phyloP scores from a whole-genome alignment of 106 monocot species.

The Apostasia ramifera region DNA sequence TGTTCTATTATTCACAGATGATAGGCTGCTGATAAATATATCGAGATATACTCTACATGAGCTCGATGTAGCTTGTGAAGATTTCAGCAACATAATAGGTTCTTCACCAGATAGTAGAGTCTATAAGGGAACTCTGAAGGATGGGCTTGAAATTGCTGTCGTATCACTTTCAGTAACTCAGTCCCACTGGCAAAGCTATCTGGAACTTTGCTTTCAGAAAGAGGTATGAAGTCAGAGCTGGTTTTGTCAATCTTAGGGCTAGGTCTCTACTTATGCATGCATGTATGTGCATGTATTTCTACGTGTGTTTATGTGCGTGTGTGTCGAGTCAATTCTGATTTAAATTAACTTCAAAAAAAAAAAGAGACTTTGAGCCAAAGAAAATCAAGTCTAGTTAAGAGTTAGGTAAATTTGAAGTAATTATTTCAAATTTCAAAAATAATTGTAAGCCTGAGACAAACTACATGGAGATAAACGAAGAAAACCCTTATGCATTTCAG shows the following conservation, averaged over 20 bases:
- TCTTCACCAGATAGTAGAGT: conserved; percentile 64
- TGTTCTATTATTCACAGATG: conserved; percentile 27
- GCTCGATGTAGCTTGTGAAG: conserved; percentile 91
- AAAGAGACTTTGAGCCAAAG: too few relatives aligned
- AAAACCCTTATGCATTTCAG: conserved; percentile 21
- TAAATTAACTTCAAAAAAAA: too few relatives aligned
- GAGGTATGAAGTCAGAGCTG: conserved; percentile 33
- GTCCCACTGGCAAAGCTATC: conserved; percentile 58
- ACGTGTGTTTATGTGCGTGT: too few relatives aligned
- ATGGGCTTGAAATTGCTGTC: conserved; percentile 88
- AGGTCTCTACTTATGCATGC: too few relatives aligned
- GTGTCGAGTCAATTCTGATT: too few relatives aligned
- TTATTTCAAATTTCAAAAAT: too few relatives aligned
- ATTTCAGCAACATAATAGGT: conserved; percentile 96
- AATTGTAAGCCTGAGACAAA: too few relatives aligned
- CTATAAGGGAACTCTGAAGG: conserved; percentile 83
- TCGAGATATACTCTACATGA: conserved; percentile 50
- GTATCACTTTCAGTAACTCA: conserved; percentile 57
- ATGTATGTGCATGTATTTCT: too few relatives aligned
- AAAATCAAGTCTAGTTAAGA: too few relatives aligned
- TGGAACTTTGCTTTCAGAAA: conserved; percentile 71
- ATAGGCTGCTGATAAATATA: conserved; percentile 54
- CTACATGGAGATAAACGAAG: not conserved
- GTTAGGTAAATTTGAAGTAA: too few relatives aligned
- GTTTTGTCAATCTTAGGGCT: too few relatives aligned